Conservation (phyloP, 208 protist genomes). For the Trypanosoma avium region DNA sequence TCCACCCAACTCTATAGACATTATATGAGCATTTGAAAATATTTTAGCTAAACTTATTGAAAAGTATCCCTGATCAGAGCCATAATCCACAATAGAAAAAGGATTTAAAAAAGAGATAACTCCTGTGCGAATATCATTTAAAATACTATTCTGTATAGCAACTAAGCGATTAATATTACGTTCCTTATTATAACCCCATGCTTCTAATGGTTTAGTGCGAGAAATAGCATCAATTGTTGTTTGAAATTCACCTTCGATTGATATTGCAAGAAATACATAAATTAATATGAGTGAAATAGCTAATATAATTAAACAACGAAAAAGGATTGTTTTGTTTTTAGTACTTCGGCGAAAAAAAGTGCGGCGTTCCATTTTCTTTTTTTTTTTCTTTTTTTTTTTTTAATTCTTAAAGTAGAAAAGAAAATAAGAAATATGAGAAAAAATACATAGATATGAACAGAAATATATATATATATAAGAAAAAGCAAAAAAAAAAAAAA, state of each 20-base stretch:
- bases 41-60: conserved; percentile 16
- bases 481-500: conserved; percentile 1
- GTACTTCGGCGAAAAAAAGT: background rate
- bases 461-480: too few species aligned
- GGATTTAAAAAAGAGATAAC: background rate
- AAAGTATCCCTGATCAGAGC: conserved; percentile 34
- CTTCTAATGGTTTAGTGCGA: background rate
- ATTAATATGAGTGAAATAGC: background rate
- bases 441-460: background rate
- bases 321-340: background rate
- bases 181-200: conserved; percentile 25
- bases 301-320: conserved; percentile 4
- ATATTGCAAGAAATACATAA: background rate
- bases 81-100: conserved; percentile 21
- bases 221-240: too few species aligned
- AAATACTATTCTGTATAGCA: conserved; percentile 9
- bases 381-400: background rate
- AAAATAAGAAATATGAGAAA: background rate
- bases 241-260: too few species aligned
- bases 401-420: background rate
- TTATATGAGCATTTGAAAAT: conserved; percentile 23
- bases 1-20: conserved; percentile 29
- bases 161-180: background rate
- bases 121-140: background rate
- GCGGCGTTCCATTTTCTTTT: background rate